These are phyloP conservation scores for Parmelia sp. DNA, from an alignment of 495 filamentous ascomycete species.

Conservation along the genomic window DNA sequence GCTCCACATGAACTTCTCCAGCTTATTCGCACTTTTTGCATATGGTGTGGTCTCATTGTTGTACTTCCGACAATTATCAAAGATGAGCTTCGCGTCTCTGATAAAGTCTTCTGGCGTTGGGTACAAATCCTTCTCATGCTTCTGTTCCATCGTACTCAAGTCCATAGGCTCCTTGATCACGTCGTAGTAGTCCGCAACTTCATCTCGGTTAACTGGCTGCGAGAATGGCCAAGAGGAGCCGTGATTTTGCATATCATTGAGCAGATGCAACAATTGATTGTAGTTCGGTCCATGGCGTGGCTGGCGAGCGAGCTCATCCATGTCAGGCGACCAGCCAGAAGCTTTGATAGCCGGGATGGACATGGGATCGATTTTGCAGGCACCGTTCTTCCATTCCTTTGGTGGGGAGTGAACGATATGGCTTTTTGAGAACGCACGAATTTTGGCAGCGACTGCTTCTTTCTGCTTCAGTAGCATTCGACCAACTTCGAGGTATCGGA, in stretches of 20 bases:
- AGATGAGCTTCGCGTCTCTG: slow-evolving; percentile 82
- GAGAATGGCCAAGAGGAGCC: slow-evolving; percentile 89
- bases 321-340: slow-evolving; percentile 91
- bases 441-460: slow-evolving; percentile 88
- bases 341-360: slow-evolving; percentile 75
- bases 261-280: slow-evolving; percentile 82
- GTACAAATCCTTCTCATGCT: slow-evolving; percentile 91
- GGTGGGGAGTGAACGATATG: slow-evolving; percentile 84
- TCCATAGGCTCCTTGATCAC: slow-evolving; percentile 99
- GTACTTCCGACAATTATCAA: slow-evolving; percentile 91
- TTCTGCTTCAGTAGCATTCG: slow-evolving; percentile 97
- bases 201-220: slow-evolving; percentile 87
- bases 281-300: slow-evolving; percentile 98
- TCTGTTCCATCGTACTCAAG: slow-evolving; percentile 88
- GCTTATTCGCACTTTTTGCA: slow-evolving; percentile 88
- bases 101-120: slow-evolving; percentile 88
- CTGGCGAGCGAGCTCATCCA: slow-evolving; percentile 94
- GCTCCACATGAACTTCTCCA: slow-evolving; percentile 95
- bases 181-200: slow-evolving; percentile 95
- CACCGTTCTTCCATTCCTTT: slow-evolving; percentile 71
- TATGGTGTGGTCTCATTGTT: slow-evolving; percentile 95
- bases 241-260: slow-evolving; percentile 94
- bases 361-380: slow-evolving; percentile 68
- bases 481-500: slow-evolving; percentile 88
- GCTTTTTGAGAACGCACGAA: slow-evolving; percentile 80